Conservation (phyloP, 2,329 filamentous ascomycete species). For the Ceratocystis eucalypticola region DNA sequence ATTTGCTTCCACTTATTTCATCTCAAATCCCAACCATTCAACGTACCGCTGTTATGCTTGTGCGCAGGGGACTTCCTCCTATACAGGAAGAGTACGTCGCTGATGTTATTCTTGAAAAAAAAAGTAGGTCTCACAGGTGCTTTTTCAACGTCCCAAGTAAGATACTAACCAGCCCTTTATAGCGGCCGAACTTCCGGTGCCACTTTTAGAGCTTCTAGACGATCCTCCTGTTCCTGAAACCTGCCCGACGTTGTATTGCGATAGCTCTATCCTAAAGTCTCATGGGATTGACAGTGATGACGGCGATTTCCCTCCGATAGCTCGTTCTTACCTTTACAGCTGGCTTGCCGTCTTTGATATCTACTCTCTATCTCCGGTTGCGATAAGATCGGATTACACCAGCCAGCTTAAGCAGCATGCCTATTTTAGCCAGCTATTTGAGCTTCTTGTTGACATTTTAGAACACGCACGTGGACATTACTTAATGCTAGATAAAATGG, state of each 20-base stretch:
- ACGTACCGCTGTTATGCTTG: slow-evolving; percentile 62
- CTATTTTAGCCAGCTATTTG: slow-evolving; percentile 54
- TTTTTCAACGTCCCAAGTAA: slow-evolving; percentile 17
- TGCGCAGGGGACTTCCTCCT: slow-evolving; percentile 67
- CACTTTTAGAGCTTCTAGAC: not conserved
- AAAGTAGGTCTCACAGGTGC: slow-evolving; percentile 27
- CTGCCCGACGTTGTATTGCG: slow-evolving; percentile 30
- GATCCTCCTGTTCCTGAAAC: slow-evolving; percentile 29
- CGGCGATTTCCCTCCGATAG: slow-evolving; percentile 23
- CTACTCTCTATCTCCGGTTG: slow-evolving; percentile 63
- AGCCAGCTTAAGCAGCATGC: slow-evolving; percentile 63
- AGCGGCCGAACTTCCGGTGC: slow-evolving; percentile 3
- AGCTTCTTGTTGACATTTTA: slow-evolving; percentile 73
- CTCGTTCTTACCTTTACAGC: slow-evolving; percentile 62
- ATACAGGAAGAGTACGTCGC: slow-evolving; percentile 72
- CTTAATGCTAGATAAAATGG: slow-evolving; percentile 56
- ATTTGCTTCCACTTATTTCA: not conserved
- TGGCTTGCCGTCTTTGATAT: slow-evolving; percentile 88
- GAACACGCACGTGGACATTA: slow-evolving; percentile 63
- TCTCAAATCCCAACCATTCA: slow-evolving; percentile 43
- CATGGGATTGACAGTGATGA: not conserved
- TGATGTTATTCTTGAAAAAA: slow-evolving; percentile 59
- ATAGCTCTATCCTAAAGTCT: not conserved
- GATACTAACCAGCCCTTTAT: not conserved
- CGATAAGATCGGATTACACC: slow-evolving; percentile 68